These are phyloP conservation scores for Ambrosia trifida DNA, from an alignment of 129 eudicot species.

Conservation along the genomic window DNA sequence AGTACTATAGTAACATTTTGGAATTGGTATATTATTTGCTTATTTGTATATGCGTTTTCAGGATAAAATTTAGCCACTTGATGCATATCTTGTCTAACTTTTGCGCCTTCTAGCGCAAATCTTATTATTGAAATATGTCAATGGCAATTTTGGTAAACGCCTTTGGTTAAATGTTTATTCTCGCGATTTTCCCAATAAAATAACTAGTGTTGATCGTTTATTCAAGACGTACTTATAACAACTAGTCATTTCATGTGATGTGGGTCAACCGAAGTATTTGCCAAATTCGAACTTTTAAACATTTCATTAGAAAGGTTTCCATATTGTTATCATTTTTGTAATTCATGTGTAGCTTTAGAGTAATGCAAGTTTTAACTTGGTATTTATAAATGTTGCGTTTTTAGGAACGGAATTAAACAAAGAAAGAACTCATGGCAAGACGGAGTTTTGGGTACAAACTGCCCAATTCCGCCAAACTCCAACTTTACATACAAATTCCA, in stretches of 20 bases:
- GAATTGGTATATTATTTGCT: not conserved
- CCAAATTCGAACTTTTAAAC: not conserved
- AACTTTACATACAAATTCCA: constrained; percentile 89
- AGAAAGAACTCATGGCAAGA: constrained; percentile 99
- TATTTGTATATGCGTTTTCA: constrained; percentile 8
- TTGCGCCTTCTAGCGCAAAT: too few species aligned
- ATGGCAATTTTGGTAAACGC: too few species aligned
- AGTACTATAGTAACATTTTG: not conserved
- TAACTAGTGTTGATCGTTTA: not conserved
- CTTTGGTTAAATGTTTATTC: too few species aligned
- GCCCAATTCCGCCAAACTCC: constrained; percentile 86
- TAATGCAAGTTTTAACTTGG: constrained; percentile 10
- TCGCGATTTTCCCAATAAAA: not conserved
- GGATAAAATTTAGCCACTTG: too few species aligned
- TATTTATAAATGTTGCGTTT: constrained; percentile 13
- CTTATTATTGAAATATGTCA: too few species aligned
- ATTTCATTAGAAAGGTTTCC: not conserved
- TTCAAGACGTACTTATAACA: not conserved
- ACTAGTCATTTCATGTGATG: too few species aligned
- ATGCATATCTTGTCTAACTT: too few species aligned
- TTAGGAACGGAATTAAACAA: constrained; percentile 94
- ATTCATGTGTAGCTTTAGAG: not conserved
- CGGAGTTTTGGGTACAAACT: constrained; percentile 95
- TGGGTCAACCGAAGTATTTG: too few species aligned
- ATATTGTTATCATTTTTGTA: constrained; percentile 1